Percentiles rank a stretch among this genome's conserved stretches.
These are phyloP conservation scores for Chromosphaera perkinsii DNA, from an alignment of 208 protist species.

Conservation along the genomic window DNA sequence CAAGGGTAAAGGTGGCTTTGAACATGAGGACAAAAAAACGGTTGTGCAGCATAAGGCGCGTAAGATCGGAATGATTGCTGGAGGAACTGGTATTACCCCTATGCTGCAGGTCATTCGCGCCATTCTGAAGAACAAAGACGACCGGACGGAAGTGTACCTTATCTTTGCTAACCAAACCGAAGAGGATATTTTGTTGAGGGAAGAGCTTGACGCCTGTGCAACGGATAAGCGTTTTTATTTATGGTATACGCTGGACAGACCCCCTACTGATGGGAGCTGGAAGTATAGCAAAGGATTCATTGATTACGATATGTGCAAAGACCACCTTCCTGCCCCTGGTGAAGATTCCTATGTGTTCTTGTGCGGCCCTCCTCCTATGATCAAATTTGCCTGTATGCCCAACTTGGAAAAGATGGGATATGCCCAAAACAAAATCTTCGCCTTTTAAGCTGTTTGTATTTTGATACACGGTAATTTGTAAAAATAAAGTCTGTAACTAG, in stretches of 20 bases:
- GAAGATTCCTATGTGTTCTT: constrained; percentile 60
- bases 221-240: constrained; percentile 63
- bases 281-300: constrained; percentile 36
- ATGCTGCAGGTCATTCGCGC: constrained; percentile 81
- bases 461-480: background rate
- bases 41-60: constrained; percentile 54
- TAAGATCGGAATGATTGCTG: constrained; percentile 80
- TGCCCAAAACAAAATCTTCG: background rate
- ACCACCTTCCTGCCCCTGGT: constrained; percentile 26
- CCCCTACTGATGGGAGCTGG: constrained; percentile 57
- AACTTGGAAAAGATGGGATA: constrained; percentile 66
- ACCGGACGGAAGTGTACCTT: constrained; percentile 73
- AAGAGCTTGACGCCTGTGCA: constrained; percentile 69
- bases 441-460: background rate
- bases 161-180: constrained; percentile 78
- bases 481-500: background rate
- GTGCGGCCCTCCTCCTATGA: constrained; percentile 76
- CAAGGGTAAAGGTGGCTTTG: constrained; percentile 44
- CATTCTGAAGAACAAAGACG: constrained; percentile 66
- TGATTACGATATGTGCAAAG: constrained; percentile 27
- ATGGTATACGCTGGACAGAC: constrained; percentile 78
- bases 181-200: constrained; percentile 81
- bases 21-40: background rate
- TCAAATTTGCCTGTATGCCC: constrained; percentile 70
- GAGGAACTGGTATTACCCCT: constrained; percentile 81